Conservation (phyloP, 345 rosid genomes). For the Linum trigynum region DNA sequence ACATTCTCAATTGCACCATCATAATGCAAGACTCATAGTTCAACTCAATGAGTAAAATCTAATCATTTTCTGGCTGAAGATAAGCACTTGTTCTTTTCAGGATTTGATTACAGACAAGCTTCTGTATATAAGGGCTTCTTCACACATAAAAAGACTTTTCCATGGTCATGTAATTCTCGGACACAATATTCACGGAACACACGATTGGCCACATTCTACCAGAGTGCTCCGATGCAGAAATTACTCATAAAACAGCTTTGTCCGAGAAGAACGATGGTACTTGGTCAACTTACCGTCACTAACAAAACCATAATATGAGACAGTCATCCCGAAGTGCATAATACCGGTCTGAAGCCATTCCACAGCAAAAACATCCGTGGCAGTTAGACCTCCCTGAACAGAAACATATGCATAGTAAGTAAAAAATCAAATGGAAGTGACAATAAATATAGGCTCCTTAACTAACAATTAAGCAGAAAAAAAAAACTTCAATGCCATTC, state of each 20-base stretch:
- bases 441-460: background rate
- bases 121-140: background rate
- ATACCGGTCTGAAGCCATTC: conserved; percentile 85
- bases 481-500: background rate
- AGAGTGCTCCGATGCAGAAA: background rate
- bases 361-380: conserved; percentile 95
- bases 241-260: background rate
- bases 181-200: background rate
- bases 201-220: background rate
- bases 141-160: background rate
- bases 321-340: conserved; percentile 89
- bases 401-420: conserved; percentile 14
- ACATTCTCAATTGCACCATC: too few species aligned
- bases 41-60: background rate
- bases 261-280: background rate
- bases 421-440: background rate
- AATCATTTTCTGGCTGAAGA: background rate
- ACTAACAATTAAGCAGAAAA: conserved; percentile 2
- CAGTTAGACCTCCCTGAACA: conserved; percentile 89
- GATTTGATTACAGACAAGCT: background rate
- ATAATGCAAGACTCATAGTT: background rate
- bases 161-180: background rate
- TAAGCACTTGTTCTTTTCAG: too few species aligned
- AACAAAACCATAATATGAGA: conserved; percentile 92
- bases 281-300: conserved; percentile 67